Conservation (phyloP, 2,329 filamentous ascomycete species). For the Hypoxylon sp. region DNA sequence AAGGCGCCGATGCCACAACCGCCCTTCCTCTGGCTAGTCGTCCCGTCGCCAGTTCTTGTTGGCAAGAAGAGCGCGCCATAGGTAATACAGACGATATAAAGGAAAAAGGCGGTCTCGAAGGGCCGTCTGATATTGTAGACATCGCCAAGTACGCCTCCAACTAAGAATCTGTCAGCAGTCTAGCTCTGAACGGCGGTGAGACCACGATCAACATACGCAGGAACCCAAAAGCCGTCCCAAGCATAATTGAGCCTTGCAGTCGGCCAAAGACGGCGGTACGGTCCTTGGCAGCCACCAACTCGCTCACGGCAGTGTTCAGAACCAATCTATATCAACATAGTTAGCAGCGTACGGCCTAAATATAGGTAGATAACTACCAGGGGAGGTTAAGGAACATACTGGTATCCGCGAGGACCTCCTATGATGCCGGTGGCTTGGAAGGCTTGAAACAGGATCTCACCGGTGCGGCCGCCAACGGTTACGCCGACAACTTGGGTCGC, state of each 20-base stretch:
- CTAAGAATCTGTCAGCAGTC: constrained; percentile 42
- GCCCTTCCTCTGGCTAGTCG: constrained; percentile 30
- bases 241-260: constrained; percentile 71
- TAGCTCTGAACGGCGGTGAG: not conserved
- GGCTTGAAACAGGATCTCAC: constrained; percentile 73
- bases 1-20: constrained; percentile 58
- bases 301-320: constrained; percentile 72
- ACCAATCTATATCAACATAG: constrained; percentile 53
- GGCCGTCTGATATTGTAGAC: constrained; percentile 68
- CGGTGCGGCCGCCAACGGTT: constrained; percentile 63
- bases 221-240: constrained; percentile 71
- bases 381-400: constrained; percentile 48
- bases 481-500: constrained; percentile 71
- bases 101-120: constrained; percentile 68
- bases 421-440: constrained; percentile 73
- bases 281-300: constrained; percentile 65
- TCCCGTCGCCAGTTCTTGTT: constrained; percentile 36
- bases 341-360: not conserved
- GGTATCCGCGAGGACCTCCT: constrained; percentile 73
- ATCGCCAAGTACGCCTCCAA: constrained; percentile 71
- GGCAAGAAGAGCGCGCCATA: constrained; percentile 55
- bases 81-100: constrained; percentile 58
- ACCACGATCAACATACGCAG: constrained; percentile 52
- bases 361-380: not conserved
- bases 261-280: constrained; percentile 70